phyloP scores from a whole-genome alignment of 495 filamentous ascomycete species.

The Chaetomidium leptoderma region DNA sequence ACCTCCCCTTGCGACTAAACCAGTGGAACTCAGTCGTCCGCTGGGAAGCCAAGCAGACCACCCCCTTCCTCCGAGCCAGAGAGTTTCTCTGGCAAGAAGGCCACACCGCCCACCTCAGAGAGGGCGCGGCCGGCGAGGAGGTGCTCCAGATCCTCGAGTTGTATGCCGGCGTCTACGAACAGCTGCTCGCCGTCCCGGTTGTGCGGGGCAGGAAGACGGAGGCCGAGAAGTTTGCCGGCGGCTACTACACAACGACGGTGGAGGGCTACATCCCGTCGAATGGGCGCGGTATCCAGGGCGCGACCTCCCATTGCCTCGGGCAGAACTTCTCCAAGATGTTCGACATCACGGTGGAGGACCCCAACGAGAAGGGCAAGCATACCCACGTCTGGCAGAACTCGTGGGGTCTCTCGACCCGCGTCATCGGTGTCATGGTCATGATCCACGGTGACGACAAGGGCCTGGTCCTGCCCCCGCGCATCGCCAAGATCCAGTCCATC shows the following conservation, averaged over 20 bases:
- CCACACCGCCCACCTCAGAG: slow-evolving; percentile 87
- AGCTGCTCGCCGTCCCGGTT: slow-evolving; percentile 90
- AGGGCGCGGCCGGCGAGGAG: slow-evolving; percentile 71
- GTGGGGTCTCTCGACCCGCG: slow-evolving; percentile 93
- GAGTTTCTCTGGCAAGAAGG: slow-evolving; percentile 99
- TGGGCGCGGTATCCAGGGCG: slow-evolving; percentile 93
- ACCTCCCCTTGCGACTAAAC: slow-evolving; percentile 87
- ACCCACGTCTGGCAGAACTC: slow-evolving; percentile 95
- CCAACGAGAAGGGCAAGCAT: slow-evolving; percentile 52
- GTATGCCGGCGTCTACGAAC: slow-evolving; percentile 84
- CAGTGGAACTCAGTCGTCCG: slow-evolving; percentile 98
- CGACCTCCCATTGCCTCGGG: slow-evolving; percentile 87
- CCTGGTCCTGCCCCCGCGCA: slow-evolving; percentile 81
- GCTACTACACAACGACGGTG: slow-evolving; percentile 89
- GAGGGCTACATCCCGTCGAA: slow-evolving; percentile 94
- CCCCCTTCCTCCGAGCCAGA: slow-evolving; percentile 85
- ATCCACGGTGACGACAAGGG: slow-evolving; percentile 93
- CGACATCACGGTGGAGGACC: slow-evolving; percentile 92
- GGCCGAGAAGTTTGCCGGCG: slow-evolving; percentile 96
- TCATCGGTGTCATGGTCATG: slow-evolving; percentile 97
- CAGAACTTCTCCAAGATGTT: slow-evolving; percentile 99
- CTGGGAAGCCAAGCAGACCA: slow-evolving; percentile 98
- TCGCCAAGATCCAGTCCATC: slow-evolving; percentile 78
- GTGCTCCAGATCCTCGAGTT: slow-evolving; percentile 90
- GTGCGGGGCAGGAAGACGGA: slow-evolving; percentile 80